Evolutionary conservation across 192 early-diverging fungal species (phyloP), one percentile per base, ranked within the genome.

Genomic region (Entomortierella chlamydospora): DNA sequence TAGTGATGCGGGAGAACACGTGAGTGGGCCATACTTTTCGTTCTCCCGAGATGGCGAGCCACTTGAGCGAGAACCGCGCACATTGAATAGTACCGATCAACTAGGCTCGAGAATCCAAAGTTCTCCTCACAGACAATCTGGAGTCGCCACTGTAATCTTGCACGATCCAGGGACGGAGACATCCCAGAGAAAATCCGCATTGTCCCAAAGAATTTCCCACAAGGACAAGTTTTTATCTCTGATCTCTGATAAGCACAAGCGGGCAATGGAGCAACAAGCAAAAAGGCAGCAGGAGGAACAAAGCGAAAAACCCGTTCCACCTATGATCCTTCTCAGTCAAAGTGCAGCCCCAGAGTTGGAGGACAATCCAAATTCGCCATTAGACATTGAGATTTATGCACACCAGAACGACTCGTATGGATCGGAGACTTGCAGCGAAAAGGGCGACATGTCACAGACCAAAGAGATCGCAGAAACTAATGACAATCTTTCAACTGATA

Each of bases 291-390:
- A 64, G 20, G 66, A 69, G 15, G 57, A 60, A 13, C 58, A 78
- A n/a, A 78, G 20, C 31, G 45, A 58, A 25, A 70, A 68, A 30
- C 67, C 74, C 0, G 61, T 68, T 2, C 74, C 74, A 34, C 74
- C 74, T 7, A 78, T 78, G 74, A 78, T 78, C 64, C 61, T 78
- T 10, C 74, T 78, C n/a, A 78, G 74, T 60, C 74, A 78, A n/a
- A 78, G 74, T 41, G 52, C 67, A 1, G 63, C 63, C 0, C 53
- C 57, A 7, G 55, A 64, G 45, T 22, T n/a, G 2, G 74, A 64
- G 4, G 67, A 50, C 12, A 33, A 55, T 2, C 56, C 66, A 8
- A 30, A 34, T 15, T 65, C 62, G 7, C 13, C 28, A 17, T 9
- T 51, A 3, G 55, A 55, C 2, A 23, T 4, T 28, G 63, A 43